Percentiles rank a stretch among this genome's conserved stretches.
Evolutionary conservation across 371 early-diverging fungal genomes (phyloP).

Genomic region (Rhizopus stolonifer): DNA sequence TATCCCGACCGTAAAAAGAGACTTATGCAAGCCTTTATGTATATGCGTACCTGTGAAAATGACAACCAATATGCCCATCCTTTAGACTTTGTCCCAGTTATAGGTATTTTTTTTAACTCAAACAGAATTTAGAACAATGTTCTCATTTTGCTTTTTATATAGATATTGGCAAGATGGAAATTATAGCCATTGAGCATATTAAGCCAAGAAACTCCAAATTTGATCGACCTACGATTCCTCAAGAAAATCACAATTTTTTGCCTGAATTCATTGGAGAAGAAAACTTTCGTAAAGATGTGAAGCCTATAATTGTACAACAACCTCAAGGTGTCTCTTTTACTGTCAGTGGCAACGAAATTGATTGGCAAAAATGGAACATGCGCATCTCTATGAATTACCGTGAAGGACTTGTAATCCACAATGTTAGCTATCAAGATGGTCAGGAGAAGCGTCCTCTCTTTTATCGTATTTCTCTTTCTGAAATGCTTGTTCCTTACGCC

Average conservation of each 20-base stretch:
- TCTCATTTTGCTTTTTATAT: not conserved
- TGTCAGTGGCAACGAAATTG: constrained; percentile 49
- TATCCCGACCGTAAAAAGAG: constrained; percentile 41
- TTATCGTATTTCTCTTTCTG: constrained; percentile 50
- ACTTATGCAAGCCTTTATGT: constrained; percentile 51
- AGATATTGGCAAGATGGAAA: constrained; percentile 45
- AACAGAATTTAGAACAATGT: not conserved
- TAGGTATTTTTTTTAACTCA: constrained; percentile 27
- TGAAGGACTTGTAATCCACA: constrained; percentile 57
- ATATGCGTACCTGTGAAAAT: constrained; percentile 48
- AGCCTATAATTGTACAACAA: constrained; percentile 52
- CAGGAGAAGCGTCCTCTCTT: constrained; percentile 45
- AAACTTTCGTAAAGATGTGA: constrained; percentile 48
- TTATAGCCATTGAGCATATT: constrained; percentile 47
- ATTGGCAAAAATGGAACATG: constrained; percentile 62
- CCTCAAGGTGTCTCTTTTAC: constrained; percentile 56
- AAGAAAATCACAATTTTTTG: constrained; percentile 46
- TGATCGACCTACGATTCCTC: constrained; percentile 48
- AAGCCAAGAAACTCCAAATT: constrained; percentile 46
- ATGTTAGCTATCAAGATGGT: constrained; percentile 52
- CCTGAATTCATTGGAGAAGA: constrained; percentile 52
- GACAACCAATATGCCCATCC: constrained; percentile 58
- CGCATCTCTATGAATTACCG: constrained; percentile 57
- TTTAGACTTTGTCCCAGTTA: constrained; percentile 49
- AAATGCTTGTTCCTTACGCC: constrained; percentile 61